Conservation (phyloP, 2,329 filamentous ascomycete species). For the Cytospora piceicola region DNA sequence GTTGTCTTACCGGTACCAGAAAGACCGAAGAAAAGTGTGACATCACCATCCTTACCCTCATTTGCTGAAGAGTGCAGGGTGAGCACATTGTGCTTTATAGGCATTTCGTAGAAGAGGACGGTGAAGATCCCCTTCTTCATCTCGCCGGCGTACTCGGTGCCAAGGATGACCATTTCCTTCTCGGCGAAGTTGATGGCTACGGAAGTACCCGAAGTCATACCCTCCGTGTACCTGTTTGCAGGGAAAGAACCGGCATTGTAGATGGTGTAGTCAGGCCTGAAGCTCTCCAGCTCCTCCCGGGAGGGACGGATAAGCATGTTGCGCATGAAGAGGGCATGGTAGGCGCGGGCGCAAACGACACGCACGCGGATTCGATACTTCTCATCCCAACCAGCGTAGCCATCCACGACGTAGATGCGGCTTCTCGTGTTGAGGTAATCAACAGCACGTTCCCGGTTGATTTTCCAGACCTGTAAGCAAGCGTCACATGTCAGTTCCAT, state of each 20-base stretch:
- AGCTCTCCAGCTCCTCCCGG: slow-evolving; percentile 90
- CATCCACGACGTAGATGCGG: slow-evolving; percentile 97
- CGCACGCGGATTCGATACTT: slow-evolving; percentile 97
- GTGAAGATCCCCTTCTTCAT: slow-evolving; percentile 99
- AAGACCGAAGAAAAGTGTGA: slow-evolving; percentile 98
- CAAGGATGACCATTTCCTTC: slow-evolving; percentile 99
- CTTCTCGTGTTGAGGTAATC: slow-evolving; percentile 99
- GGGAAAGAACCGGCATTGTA: slow-evolving; percentile 99
- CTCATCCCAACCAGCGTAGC: slow-evolving; percentile 97
- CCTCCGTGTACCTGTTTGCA: slow-evolving; percentile 95
- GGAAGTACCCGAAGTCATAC: slow-evolving; percentile 98
- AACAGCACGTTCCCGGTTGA: slow-evolving; percentile 97
- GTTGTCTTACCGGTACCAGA: slow-evolving; percentile 99
- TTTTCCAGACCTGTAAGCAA: slow-evolving; percentile 84
- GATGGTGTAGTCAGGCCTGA: slow-evolving; percentile 99
- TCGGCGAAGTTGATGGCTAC: slow-evolving; percentile 99
- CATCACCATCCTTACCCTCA: slow-evolving; percentile 91
- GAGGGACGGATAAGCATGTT: slow-evolving; percentile 99
- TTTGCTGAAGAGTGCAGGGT: slow-evolving; percentile 99
- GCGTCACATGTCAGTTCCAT: slow-evolving; percentile 38
- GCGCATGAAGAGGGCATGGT: slow-evolving; percentile 99
- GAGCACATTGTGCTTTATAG: slow-evolving; percentile 98
- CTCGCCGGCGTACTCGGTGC: slow-evolving; percentile 96
- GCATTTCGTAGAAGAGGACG: slow-evolving; percentile 99
- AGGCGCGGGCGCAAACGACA: slow-evolving; percentile 97